Evolutionary conservation across 2,329 filamentous ascomycete species (phyloP).

Genomic region (Fusarium camptoceras): DNA sequence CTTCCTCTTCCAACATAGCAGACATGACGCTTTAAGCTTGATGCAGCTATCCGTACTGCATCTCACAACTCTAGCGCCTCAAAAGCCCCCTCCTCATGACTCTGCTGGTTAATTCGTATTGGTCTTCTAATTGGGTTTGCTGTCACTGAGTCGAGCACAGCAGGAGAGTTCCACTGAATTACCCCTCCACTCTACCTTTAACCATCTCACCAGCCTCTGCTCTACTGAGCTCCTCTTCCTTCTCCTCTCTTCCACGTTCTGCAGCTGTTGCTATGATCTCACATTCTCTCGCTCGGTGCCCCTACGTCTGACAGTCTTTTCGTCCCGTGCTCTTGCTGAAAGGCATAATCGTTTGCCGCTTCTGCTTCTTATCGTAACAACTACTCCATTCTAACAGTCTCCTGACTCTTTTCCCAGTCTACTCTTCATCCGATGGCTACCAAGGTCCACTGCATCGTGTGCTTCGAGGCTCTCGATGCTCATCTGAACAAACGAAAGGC

Average conservation of each 20-base stretch:
- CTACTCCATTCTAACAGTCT: constrained; percentile 20
- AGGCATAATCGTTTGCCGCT: constrained; percentile 16
- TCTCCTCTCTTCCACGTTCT: background rate
- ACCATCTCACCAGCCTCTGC: constrained; percentile 10
- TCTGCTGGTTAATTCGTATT: constrained; percentile 14
- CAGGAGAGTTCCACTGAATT: constrained; percentile 28
- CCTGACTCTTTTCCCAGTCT: constrained; percentile 12
- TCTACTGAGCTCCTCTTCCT: background rate
- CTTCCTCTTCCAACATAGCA: constrained; percentile 13
- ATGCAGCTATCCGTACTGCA: background rate
- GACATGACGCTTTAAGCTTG: constrained; percentile 7
- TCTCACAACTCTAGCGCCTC: constrained; percentile 14
- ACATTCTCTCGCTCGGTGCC: constrained; percentile 2
- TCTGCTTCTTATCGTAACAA: constrained; percentile 23
- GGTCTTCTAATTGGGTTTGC: constrained; percentile 2
- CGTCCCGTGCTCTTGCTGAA: constrained; percentile 26
- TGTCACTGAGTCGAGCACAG: background rate
- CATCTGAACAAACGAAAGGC: constrained; percentile 77
- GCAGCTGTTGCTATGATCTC: constrained; percentile 5
- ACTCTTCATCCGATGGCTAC: constrained; percentile 75
- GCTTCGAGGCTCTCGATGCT: constrained; percentile 88
- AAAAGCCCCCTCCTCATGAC: constrained; percentile 19
- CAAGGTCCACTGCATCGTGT: constrained; percentile 86
- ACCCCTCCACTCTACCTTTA: constrained; percentile 24
- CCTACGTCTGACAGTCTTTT: constrained; percentile 12